These are phyloP conservation scores for Vanilla planifolia DNA, from an alignment of 106 monocot genomes.

Conservation along the genomic window DNA sequence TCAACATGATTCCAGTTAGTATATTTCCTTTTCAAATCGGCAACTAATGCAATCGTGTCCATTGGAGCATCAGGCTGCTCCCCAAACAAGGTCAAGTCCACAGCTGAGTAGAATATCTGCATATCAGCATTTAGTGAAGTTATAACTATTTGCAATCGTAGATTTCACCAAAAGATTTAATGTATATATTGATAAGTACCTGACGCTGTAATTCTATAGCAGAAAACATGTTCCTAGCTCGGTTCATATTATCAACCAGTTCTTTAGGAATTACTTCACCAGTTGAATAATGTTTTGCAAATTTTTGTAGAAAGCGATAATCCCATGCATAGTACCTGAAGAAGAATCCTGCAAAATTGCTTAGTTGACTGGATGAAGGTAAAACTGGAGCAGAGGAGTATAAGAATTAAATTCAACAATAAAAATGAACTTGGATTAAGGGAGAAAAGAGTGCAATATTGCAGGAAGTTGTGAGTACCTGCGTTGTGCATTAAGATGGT, in stretches of 20 bases:
- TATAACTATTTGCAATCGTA: not conserved
- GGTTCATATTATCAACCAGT: constrained; percentile 73
- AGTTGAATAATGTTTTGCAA: constrained; percentile 70
- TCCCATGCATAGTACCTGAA: constrained; percentile 95
- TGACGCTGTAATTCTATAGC: constrained; percentile 89
- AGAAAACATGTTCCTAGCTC: constrained; percentile 75
- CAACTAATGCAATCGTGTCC: constrained; percentile 42
- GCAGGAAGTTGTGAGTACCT: too few species aligned
- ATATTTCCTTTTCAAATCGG: constrained; percentile 58
- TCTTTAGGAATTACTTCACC: constrained; percentile 84
- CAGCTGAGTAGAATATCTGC: constrained; percentile 76
- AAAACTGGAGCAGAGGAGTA: too few species aligned
- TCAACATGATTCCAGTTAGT: constrained; percentile 77
- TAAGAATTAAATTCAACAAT: too few species aligned
- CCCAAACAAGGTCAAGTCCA: constrained; percentile 71
- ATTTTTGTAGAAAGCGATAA: constrained; percentile 71
- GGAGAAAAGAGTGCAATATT: too few species aligned
- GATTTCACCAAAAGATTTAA: not conserved
- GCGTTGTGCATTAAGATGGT: too few species aligned
- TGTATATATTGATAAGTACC: constrained; percentile 21
- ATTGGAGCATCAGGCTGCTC: constrained; percentile 30
- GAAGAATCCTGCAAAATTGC: not conserved
- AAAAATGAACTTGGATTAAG: too few species aligned
- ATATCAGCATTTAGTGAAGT: not conserved
- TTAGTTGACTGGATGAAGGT: not conserved